These are phyloP conservation scores for Sechiopsis laciniata DNA, from an alignment of 306 rosid species.

Conservation along the genomic window DNA sequence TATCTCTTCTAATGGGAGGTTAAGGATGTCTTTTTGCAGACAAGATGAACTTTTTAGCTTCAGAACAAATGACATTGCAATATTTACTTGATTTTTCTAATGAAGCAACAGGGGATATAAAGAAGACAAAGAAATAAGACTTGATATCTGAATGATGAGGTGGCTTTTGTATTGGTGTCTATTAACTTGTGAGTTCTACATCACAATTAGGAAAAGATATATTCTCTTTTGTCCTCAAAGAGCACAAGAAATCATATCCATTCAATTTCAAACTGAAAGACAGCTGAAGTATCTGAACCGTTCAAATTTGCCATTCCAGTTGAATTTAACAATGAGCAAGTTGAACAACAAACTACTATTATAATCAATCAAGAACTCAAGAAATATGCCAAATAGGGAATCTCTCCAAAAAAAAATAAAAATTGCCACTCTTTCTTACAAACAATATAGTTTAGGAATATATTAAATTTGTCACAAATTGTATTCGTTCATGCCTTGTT, in stretches of 20 bases:
- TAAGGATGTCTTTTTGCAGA: neutral
- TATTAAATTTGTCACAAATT: neutral
- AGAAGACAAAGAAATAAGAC: slow-evolving; percentile 12
- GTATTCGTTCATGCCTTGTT: neutral
- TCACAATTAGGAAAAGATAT: slow-evolving; percentile 18
- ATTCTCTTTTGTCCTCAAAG: slow-evolving; percentile 18
- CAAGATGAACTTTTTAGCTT: neutral
- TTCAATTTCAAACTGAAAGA: slow-evolving; percentile 14
- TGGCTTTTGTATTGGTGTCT: slow-evolving; percentile 23
- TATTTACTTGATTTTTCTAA: neutral
- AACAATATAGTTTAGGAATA: neutral
- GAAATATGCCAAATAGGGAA: neutral
- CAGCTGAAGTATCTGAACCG: slow-evolving; percentile 14
- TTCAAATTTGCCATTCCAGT: neutral
- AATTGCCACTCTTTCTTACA: neutral
- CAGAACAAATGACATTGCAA: neutral
- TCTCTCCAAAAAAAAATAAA: neutral
- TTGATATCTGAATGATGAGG: slow-evolving; percentile 1
- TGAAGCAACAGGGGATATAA: slow-evolving; percentile 2
- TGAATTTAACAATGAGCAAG: slow-evolving; percentile 1
- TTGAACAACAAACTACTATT: neutral
- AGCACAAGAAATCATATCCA: slow-evolving; percentile 18
- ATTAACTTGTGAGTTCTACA: slow-evolving; percentile 23
- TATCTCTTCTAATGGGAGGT: neutral
- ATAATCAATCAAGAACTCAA: neutral